Base-by-base conservation (phyloP, 2,329 filamentous ascomycete genomes). In the Paecilomyces formosus region DNA sequence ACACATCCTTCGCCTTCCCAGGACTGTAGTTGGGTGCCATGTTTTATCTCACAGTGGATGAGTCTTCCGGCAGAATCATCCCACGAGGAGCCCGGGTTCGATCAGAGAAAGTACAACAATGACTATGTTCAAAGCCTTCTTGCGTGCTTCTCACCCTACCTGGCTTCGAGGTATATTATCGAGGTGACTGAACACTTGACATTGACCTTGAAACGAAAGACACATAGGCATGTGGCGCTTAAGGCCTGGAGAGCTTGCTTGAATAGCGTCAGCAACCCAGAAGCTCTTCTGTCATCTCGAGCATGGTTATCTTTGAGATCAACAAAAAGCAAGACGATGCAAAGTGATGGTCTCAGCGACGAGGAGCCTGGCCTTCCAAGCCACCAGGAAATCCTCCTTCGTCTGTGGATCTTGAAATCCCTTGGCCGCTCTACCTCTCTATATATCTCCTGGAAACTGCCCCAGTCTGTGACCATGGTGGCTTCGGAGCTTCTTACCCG, bases 391-490 rank as follows among this genome's bases (percentile, higher is more conserved):
- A 67, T 74, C 5, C 56, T 74, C 13, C 31, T 72, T 26, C 71
- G 72, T 24, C 56, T 75, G 12, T 75, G 72, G 72, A 56, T 61
- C 28, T 60, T 74, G 55, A 67, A 67, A 30, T 64, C 63, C 0
- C 59, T 75, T 39, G 66, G 63, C 51, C 63, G 62, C 39, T 58
- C 64, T 7, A 58, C 66, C n/a, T 54, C 61, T 52, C 21, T 62
- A 18, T 61, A 64, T 18, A 58, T 64, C 56, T 65, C 68, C 58
- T 62, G 59, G 30, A 56, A 61, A 30, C 55, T 56, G n/a, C 30
- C 53, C n/a, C 63, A 60, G 53, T 53, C 57, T 11, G 65, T 66
- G 1, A 66, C 71, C 45, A 53, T 54, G 24, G 62, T 65, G 9
- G 64, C 66, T 12, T 61, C 58, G 22, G 54, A 63, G 6, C 59